Percentiles rank a stretch among this genome's conserved stretches.
Evolutionary conservation across 2,329 filamentous ascomycete species (phyloP).

Genomic region (Fusarium liriodendri): DNA sequence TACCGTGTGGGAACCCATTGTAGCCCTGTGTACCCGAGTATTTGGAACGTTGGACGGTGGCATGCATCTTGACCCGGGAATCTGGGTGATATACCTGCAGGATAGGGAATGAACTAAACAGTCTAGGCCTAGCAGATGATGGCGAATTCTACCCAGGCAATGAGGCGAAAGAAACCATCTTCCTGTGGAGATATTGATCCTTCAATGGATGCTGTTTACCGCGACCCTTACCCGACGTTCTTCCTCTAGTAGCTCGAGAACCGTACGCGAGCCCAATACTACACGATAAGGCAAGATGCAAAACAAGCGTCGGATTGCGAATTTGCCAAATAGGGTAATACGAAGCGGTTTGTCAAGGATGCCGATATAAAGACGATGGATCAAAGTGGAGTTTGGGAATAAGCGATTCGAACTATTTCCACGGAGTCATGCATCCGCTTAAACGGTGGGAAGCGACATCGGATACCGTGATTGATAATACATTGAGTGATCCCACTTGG

Average conservation of each 20-base stretch:
- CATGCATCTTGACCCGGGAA: neutral
- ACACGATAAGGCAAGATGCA: slow-evolving; percentile 8
- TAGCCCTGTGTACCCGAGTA: neutral
- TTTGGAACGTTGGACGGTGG: neutral
- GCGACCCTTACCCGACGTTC: neutral
- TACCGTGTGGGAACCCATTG: neutral
- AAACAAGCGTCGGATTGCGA: slow-evolving; percentile 14
- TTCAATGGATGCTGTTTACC: neutral
- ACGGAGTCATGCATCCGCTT: neutral
- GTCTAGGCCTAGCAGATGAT: neutral
- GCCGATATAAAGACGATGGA: neutral
- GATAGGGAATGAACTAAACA: neutral
- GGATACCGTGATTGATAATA: neutral
- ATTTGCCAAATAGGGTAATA: slow-evolving; percentile 7
- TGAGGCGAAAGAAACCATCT: neutral
- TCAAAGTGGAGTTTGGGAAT: neutral
- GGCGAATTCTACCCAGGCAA: slow-evolving; percentile 13
- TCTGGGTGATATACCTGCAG: slow-evolving; percentile 18
- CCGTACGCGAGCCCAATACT: neutral
- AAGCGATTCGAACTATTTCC: neutral
- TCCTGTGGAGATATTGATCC: neutral
- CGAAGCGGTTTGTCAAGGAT: neutral
- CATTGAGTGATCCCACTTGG: neutral
- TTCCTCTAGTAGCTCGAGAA: neutral
- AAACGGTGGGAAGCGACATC: neutral